These are phyloP conservation scores for Monascus purpureus DNA, from an alignment of 495 filamentous ascomycete species.

Conservation along the genomic window DNA sequence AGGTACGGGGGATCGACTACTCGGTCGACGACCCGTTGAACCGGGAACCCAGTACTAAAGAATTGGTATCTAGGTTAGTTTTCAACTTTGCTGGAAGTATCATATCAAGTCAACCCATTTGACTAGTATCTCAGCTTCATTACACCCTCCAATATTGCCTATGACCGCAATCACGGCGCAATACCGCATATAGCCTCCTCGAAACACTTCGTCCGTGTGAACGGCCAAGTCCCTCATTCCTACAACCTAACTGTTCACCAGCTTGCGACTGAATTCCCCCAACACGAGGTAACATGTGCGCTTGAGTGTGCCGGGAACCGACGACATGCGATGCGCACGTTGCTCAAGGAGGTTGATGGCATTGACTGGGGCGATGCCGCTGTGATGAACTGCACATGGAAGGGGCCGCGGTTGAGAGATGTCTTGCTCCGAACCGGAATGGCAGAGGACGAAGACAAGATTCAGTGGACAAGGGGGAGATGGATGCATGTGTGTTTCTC, in stretches of 20 bases:
- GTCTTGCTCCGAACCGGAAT: conserved; percentile 30
- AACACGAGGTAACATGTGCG: conserved; percentile 40
- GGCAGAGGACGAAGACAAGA: conserved; percentile 6
- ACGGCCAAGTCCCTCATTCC: conserved; percentile 19
- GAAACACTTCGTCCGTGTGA: conserved; percentile 28
- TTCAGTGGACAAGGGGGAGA: conserved; percentile 7
- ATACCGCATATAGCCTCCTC: conserved; percentile 30
- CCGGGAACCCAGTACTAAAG: conserved; percentile 25
- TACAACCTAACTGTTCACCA: conserved; percentile 21
- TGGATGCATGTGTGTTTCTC: conserved; percentile 39
- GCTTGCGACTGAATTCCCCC: conserved; percentile 30
- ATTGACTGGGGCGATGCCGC: conserved; percentile 52
- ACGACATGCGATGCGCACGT: conserved; percentile 49
- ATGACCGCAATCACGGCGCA: conserved; percentile 40
- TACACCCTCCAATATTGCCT: conserved; percentile 20
- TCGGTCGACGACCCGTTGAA: conserved; percentile 28
- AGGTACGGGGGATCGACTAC: conserved; percentile 21
- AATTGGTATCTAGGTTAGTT: conserved; percentile 20
- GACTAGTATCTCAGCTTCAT: conserved; percentile 24
- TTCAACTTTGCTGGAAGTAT: too few relatives aligned
- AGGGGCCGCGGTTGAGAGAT: conserved; percentile 40
- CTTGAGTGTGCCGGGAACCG: conserved; percentile 52
- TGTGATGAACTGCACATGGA: conserved; percentile 49
- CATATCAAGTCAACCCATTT: too few relatives aligned
- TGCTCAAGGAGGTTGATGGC: conserved; percentile 44